Evolutionary conservation across 1,139 yeast genomes (phyloP), one percentile per base, ranked within the genome.

Genomic region (Candida labiduridarum): DNA sequence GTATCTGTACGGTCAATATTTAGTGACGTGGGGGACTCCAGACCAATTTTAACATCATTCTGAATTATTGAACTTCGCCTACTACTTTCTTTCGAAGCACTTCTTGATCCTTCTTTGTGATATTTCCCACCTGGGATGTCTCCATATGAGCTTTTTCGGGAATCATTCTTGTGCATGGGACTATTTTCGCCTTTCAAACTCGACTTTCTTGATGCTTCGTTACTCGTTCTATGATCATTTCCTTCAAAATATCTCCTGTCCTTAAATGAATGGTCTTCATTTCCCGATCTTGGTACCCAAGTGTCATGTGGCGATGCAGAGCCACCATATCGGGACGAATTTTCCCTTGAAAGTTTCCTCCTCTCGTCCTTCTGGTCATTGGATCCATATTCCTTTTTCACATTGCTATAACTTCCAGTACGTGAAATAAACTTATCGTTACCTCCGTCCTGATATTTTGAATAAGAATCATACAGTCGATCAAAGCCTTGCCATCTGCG

Each of bases 391-490:
- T 47, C 43, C 27, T 40, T 35, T 5, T 14, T 41, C 29, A 10
- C 19, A 16, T 39, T 43, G 9, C 41, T 33, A 15, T 30, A 45
- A 19, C 43, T 45, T 14, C 51, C 47, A 3, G 46, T 30, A 31
- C 53, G 47, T 16, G 49, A 47, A 27, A 48, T 48, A 19, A 48
- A 38, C 44, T 49, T 36, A 12, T 50, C 53, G 22, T 7, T 38
- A 15, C 46, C 36, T 9, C 41, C 33, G 30, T 49, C 49, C 19
- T 31, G 52, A 45, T 47, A 47, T 34, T 52, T 52, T 7, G 56
- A 41, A 41, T 53, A 57, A 2, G 59, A 56, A 27, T 59, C 63
- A 42, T 59, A 58, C 43, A 27, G 43, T 48, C 60, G 48, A 39
- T 52, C 55, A 35, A 36, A 42, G 2, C 36, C 41, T 33, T 47